These are phyloP conservation scores for Yamadazyma sp. DNA, from an alignment of 1,139 yeast species.

Conservation along the genomic window DNA sequence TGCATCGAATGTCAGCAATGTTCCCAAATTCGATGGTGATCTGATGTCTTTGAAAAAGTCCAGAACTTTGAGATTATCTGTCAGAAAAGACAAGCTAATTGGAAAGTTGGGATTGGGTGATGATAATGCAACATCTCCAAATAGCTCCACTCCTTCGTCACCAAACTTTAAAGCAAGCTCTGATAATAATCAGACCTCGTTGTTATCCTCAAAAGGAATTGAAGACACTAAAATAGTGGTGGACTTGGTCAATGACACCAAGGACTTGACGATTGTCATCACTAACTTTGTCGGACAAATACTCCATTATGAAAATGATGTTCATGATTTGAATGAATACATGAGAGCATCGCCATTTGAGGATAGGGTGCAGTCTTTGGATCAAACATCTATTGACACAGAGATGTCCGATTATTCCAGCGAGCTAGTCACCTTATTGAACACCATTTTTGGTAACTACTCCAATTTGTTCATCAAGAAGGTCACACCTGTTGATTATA, in stretches of 20 bases:
- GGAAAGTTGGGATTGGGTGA: constrained; percentile 17
- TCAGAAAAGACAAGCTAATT: constrained; percentile 26
- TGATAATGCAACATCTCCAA: constrained; percentile 10
- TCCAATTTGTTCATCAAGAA: constrained; percentile 36
- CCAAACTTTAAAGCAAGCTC: constrained; percentile 5
- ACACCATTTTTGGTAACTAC: constrained; percentile 52
- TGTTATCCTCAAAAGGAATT: constrained; percentile 22
- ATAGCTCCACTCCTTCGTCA: constrained; percentile 5
- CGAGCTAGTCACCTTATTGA: constrained; percentile 52
- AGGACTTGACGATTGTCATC: constrained; percentile 41
- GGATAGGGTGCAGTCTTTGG: constrained; percentile 29
- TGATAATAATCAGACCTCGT: constrained; percentile 6
- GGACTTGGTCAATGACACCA: constrained; percentile 35
- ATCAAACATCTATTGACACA: constrained; percentile 19
- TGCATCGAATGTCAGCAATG: constrained; percentile 6
- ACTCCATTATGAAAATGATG: constrained; percentile 63
- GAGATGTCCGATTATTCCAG: constrained; percentile 44
- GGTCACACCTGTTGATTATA: constrained; percentile 38
- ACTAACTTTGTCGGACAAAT: constrained; percentile 65
- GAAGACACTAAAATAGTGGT: constrained; percentile 47
- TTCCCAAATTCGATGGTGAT: constrained; percentile 9
- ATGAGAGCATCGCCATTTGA: constrained; percentile 41
- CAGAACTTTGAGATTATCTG: constrained; percentile 32
- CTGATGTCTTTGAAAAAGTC: constrained; percentile 27
- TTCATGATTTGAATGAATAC: constrained; percentile 49